Percentiles rank a stretch among this genome's conserved stretches.
Evolutionary conservation across 139 green algal genomes (phyloP).

Genomic region (Chlamydomonas asymmetrica): DNA sequence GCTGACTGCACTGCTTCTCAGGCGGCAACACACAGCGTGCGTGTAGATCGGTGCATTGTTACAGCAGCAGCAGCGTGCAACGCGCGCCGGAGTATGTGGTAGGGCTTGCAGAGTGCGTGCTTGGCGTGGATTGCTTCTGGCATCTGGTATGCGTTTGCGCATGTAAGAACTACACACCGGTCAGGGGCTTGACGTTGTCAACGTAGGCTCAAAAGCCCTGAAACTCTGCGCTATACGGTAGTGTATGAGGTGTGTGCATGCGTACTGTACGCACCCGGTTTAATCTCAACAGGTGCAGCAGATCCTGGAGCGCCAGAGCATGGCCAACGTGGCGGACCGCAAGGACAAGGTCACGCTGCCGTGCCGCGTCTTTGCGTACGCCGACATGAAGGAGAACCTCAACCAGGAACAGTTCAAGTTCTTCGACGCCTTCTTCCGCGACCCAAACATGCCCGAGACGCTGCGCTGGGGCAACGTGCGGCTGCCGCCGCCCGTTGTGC

Average conservation of each 20-base stretch:
- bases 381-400: slow-evolving; percentile 29
- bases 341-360: slow-evolving; percentile 20
- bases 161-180: neutral
- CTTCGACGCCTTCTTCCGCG: slow-evolving; percentile 36
- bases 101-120: too few species aligned
- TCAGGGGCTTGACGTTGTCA: neutral
- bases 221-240: too few species aligned
- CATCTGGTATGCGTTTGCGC: neutral
- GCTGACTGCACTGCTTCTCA: too few species aligned
- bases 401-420: slow-evolving; percentile 33
- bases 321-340: slow-evolving; percentile 28
- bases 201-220: too few species aligned
- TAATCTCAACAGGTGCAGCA: slow-evolving; percentile 33
- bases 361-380: slow-evolving; percentile 37
- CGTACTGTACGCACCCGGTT: neutral
- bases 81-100: too few species aligned
- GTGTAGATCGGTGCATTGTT: too few species aligned
- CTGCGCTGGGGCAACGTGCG: slow-evolving; percentile 2
- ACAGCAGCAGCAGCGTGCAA: too few species aligned
- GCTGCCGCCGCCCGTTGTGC: neutral
- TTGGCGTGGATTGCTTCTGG: too few species aligned
- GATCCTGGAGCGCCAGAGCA: slow-evolving; percentile 42
- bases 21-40: too few species aligned
- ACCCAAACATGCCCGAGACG: slow-evolving; percentile 30
- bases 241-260: too few species aligned